Percentiles rank a stretch among this genome's conserved stretches.
Conservation (phyloP, 2,329 filamentous ascomycete species). For the Graphiopsis chlorocephala region DNA sequence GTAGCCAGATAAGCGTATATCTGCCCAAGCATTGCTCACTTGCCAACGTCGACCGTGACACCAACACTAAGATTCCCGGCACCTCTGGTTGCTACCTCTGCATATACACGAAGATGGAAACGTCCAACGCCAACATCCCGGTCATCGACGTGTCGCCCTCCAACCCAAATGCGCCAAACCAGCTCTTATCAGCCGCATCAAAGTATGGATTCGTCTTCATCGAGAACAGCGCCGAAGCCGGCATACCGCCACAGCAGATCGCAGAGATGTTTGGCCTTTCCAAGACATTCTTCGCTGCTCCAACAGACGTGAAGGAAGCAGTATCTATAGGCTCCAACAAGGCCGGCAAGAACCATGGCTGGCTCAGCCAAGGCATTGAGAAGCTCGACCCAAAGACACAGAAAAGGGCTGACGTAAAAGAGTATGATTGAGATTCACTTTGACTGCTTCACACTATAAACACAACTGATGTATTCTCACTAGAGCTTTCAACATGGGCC, state of each 20-base stretch:
- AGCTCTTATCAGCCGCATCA: constrained; percentile 73
- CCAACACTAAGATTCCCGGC: too few species aligned
- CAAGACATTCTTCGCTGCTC: constrained; percentile 66
- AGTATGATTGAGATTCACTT: constrained; percentile 46
- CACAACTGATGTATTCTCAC: neutral
- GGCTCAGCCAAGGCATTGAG: constrained; percentile 84
- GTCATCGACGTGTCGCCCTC: constrained; percentile 75
- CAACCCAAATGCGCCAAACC: constrained; percentile 59
- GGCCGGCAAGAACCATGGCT: constrained; percentile 72
- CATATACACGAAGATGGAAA: neutral
- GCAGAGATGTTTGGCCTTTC: constrained; percentile 73
- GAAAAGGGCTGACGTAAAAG: constrained; percentile 73
- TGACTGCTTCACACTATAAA: too few species aligned
- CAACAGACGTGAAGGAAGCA: constrained; percentile 67
- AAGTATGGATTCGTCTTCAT: constrained; percentile 90
- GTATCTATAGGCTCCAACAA: constrained; percentile 68
- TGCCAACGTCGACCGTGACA: neutral
- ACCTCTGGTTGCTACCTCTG: neutral
- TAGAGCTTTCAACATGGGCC: constrained; percentile 89
- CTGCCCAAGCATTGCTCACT: neutral
- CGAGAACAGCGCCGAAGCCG: constrained; percentile 54
- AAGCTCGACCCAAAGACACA: constrained; percentile 82
- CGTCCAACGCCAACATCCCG: constrained; percentile 57
- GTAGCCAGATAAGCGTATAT: neutral
- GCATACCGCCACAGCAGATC: constrained; percentile 64